Evolutionary conservation across 2,329 filamentous ascomycete species (phyloP).

Genomic region (Colletotrichum australisinense): DNA sequence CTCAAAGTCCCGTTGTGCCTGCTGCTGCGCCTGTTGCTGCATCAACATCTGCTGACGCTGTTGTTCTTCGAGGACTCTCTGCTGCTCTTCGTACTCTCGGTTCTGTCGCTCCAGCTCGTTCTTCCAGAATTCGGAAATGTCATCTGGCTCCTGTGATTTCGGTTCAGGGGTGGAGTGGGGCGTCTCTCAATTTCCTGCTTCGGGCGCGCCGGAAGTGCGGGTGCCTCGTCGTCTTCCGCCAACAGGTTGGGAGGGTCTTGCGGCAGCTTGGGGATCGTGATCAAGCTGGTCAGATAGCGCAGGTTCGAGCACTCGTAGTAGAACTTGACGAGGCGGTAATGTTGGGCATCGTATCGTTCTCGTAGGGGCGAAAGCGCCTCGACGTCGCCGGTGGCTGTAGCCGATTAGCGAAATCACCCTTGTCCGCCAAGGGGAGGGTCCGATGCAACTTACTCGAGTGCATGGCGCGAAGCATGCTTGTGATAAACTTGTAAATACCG

Average conservation of each 20-base stretch:
- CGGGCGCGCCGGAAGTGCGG: conserved; percentile 83
- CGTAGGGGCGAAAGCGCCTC: conserved; percentile 91
- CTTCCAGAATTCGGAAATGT: conserved; percentile 99
- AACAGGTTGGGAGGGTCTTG: conserved; percentile 93
- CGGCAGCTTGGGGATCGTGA: conserved; percentile 94
- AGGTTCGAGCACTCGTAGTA: conserved; percentile 99
- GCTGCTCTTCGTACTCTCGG: conserved; percentile 94
- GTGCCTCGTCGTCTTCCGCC: conserved; percentile 84
- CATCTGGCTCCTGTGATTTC: conserved; percentile 84
- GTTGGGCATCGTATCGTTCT: conserved; percentile 91
- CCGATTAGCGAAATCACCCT: conserved; percentile 38
- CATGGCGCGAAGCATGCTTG: conserved; percentile 99
- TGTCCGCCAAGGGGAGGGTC: background rate
- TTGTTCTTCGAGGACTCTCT: conserved; percentile 86
- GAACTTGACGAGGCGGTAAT: conserved; percentile 96
- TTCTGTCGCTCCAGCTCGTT: conserved; percentile 91
- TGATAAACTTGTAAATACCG: conserved; percentile 99
- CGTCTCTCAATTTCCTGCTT: conserved; percentile 78
- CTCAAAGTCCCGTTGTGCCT: conserved; percentile 95
- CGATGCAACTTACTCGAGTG: conserved; percentile 78
- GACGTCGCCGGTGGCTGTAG: conserved; percentile 85
- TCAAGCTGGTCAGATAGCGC: conserved; percentile 94
- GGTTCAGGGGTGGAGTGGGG: conserved; percentile 77
- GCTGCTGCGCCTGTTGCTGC: conserved; percentile 84
- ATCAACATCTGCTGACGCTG: conserved; percentile 84